phyloP scores from a whole-genome alignment of 2,329 filamentous ascomycete species.

The Beauveria sp. region DNA sequence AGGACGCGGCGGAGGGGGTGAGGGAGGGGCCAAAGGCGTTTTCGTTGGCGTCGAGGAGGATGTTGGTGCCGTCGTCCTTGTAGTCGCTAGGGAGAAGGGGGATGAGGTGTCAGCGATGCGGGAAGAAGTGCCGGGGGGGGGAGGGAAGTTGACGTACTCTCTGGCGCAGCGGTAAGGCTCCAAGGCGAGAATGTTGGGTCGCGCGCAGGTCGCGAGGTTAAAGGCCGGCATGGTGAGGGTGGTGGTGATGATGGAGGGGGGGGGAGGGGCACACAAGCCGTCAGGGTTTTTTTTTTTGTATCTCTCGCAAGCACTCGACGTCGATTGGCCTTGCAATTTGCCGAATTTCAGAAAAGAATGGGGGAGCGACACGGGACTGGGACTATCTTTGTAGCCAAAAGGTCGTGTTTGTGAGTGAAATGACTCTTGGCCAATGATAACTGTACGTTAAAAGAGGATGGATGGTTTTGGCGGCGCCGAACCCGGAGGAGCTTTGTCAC shows the following conservation, averaged over 20 bases:
- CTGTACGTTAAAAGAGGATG: neutral
- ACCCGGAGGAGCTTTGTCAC: constrained; percentile 5
- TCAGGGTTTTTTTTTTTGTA: neutral
- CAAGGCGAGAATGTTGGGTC: constrained; percentile 68
- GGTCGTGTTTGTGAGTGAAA: neutral
- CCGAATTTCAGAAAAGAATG: neutral
- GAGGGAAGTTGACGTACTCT: constrained; percentile 51
- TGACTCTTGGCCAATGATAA: neutral
- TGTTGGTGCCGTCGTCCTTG: constrained; percentile 94
- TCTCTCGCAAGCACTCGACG: neutral
- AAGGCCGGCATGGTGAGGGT: constrained; percentile 50
- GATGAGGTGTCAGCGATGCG: too few species aligned
- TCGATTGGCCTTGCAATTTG: neutral
- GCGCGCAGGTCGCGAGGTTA: constrained; percentile 65
- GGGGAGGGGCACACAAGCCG: neutral
- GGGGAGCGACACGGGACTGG: too few species aligned
- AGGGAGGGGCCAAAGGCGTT: constrained; percentile 89
- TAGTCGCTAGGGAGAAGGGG: constrained; percentile 63
- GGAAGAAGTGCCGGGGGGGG: neutral
- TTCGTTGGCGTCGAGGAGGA: constrained; percentile 95
- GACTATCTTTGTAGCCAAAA: neutral
- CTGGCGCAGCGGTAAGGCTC: constrained; percentile 75
- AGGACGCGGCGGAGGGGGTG: constrained; percentile 33
- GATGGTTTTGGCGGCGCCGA: neutral
- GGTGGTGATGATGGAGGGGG: neutral